Base-by-base conservation (phyloP, 2,329 filamentous ascomycete species). In the Sarocladium kiliense region DNA sequence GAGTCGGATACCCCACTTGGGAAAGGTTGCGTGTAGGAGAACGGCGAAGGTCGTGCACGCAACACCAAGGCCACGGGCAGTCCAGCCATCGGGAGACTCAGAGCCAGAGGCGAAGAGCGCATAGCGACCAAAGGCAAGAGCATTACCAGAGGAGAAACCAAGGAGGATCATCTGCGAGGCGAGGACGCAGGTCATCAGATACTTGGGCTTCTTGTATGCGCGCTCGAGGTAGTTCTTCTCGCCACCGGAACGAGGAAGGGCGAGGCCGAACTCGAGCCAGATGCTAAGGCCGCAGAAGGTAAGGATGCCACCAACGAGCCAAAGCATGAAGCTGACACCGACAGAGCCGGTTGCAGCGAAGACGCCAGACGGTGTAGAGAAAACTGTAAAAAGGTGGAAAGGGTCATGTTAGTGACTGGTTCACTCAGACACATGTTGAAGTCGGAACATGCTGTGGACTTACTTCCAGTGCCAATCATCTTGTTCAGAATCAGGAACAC, bases 201-300 rank as follows among this genome's bases (percentile, higher is more conserved):
- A 83, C 56, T 75, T 77, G 0, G 83, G 83, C 21, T 72, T 76
- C 2, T 75, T 74, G 67, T 84, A 86, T 16, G 82, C 79, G n/a
- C 79, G 74, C 62, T 86, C 83, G 14, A 86, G 78, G 63, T 86
- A 86, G 65, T 85, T 83, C 73, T 86, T 86, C 59, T 86, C 82
- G 19, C 84, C 84, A 14, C 84, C 83, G 14, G 80, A 84, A 34
- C 78, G 73, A 2, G 83, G 83, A 34, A 85, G 84, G 3, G 80
- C 81, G 3, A 82, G 74, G 23, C 82, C 83, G 60, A 85, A 85
- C 62, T 86, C 84, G 50, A 86, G 75, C 64, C 80, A 86, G 3
- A 87, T 81, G 55, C 77, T 79, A 12, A 86, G 71, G 21, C 82
- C 82, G 58, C 74, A 77, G 60, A 82, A 81, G 2, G 82, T 80